Conservation (phyloP, 306 rosid genomes). For the Fragaria ananassa region DNA sequence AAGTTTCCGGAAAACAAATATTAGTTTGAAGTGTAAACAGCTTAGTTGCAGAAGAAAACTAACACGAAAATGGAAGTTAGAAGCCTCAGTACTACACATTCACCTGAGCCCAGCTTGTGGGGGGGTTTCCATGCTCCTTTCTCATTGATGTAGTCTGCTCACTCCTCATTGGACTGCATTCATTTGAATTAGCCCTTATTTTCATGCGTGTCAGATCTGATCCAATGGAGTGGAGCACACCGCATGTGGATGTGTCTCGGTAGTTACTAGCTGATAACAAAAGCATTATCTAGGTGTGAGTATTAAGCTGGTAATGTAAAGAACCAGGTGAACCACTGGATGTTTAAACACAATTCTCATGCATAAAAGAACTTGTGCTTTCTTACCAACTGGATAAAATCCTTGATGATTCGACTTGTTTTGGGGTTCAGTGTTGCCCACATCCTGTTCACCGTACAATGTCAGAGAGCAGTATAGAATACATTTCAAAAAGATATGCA, state of each 20-base stretch:
- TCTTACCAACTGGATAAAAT: constrained; percentile 37
- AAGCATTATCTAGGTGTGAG: constrained; percentile 18
- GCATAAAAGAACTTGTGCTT: constrained; percentile 10
- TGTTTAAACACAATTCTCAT: neutral
- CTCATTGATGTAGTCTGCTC: constrained; percentile 46
- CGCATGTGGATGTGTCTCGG: constrained; percentile 71
- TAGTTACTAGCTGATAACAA: constrained; percentile 38
- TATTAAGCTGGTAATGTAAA: neutral
- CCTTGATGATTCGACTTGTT: constrained; percentile 39
- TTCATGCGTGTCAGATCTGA: constrained; percentile 89
- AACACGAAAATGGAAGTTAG: neutral
- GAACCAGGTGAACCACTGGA: neutral
- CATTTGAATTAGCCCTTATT: constrained; percentile 48
- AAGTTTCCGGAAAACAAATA: neutral
- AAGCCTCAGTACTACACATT: constrained; percentile 15
- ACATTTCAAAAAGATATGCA: constrained; percentile 3
- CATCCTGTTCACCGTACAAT: constrained; percentile 38
- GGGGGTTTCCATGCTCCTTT: constrained; percentile 60
- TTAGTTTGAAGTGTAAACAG: neutral
- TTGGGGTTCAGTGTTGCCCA: constrained; percentile 43
- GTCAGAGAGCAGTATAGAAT: neutral
- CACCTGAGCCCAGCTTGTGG: constrained; percentile 68
- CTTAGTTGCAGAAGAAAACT: neutral
- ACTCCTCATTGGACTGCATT: constrained; percentile 44
- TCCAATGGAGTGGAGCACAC: constrained; percentile 80